Evolutionary conservation across 2,329 filamentous ascomycete species (phyloP).

Genomic region (Chaetomiaceae sp.): DNA sequence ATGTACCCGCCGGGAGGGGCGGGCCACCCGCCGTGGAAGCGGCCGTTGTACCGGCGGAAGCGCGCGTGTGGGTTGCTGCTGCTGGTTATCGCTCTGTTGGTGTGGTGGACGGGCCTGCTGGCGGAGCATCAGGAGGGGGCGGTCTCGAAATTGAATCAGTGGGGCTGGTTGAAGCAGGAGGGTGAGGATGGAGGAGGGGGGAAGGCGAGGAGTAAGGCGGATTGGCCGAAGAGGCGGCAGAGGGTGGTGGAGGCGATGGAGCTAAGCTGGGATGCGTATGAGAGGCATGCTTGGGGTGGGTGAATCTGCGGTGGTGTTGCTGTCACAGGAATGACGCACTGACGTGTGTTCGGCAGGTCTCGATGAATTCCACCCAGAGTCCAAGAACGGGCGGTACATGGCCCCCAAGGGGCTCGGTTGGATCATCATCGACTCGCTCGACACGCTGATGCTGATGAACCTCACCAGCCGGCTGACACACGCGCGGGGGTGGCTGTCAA

Average conservation of each 20-base stretch:
- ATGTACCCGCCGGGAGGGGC: slow-evolving; percentile 55
- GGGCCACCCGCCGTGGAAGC: slow-evolving; percentile 40
- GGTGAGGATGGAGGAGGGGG: slow-evolving; percentile 26
- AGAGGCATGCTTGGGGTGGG: slow-evolving; percentile 89
- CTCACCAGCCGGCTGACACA: slow-evolving; percentile 77
- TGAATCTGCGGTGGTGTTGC: slow-evolving; percentile 25
- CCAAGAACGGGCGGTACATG: slow-evolving; percentile 78
- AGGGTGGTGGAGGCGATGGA: slow-evolving; percentile 84
- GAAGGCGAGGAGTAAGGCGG: slow-evolving; percentile 37
- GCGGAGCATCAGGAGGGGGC: slow-evolving; percentile 32
- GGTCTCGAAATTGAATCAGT: slow-evolving; percentile 34
- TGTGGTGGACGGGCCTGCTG: slow-evolving; percentile 68
- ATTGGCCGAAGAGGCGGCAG: slow-evolving; percentile 75
- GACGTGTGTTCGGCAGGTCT: slow-evolving; percentile 46
- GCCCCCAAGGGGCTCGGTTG: slow-evolving; percentile 83
- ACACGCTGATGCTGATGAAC: slow-evolving; percentile 98
- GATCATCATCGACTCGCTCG: slow-evolving; percentile 95
- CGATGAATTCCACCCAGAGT: slow-evolving; percentile 81
- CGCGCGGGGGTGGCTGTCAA: slow-evolving; percentile 83
- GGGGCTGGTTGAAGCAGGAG: slow-evolving; percentile 53
- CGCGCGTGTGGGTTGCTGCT: slow-evolving; percentile 48
- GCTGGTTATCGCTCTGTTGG: slow-evolving; percentile 48
- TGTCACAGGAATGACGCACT: slow-evolving; percentile 22
- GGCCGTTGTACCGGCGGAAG: slow-evolving; percentile 53
- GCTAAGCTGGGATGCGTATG: slow-evolving; percentile 88